Conservation (phyloP, 805 yeast species). For the Lipomyces kockii region DNA sequence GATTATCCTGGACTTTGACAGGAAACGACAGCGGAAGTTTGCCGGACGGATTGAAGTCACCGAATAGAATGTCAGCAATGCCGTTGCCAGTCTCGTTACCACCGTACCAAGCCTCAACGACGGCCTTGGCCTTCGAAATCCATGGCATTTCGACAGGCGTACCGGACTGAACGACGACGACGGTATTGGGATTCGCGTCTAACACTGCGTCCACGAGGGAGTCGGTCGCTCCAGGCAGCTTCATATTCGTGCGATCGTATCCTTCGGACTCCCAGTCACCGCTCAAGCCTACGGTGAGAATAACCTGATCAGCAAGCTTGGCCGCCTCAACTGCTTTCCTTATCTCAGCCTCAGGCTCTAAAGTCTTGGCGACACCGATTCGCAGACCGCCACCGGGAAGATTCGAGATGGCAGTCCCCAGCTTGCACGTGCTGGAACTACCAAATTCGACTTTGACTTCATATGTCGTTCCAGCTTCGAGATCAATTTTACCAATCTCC, state of each 20-base stretch:
- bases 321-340: constrained; percentile 57
- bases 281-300: constrained; percentile 57
- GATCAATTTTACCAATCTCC: constrained; percentile 48
- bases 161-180: constrained; percentile 63
- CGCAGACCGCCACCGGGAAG: constrained; percentile 17
- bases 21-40: constrained; percentile 64
- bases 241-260: constrained; percentile 57
- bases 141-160: constrained; percentile 67
- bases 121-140: constrained; percentile 56
- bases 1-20: constrained; percentile 56
- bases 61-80: constrained; percentile 64
- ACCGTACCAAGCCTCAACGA: constrained; percentile 62
- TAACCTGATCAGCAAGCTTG: constrained; percentile 56
- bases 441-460: constrained; percentile 57
- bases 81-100: constrained; percentile 64
- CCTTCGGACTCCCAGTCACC: constrained; percentile 67
- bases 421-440: constrained; percentile 50
- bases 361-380: constrained; percentile 7
- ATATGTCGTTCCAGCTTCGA: constrained; percentile 55
- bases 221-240: constrained; percentile 56
- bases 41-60: constrained; percentile 65
- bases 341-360: constrained; percentile 19
- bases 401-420: background rate
- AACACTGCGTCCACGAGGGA: constrained; percentile 53
- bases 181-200: constrained; percentile 56